Base-by-base conservation (phyloP, 208 protist species). In the Herpetomonas tarakana region DNA sequence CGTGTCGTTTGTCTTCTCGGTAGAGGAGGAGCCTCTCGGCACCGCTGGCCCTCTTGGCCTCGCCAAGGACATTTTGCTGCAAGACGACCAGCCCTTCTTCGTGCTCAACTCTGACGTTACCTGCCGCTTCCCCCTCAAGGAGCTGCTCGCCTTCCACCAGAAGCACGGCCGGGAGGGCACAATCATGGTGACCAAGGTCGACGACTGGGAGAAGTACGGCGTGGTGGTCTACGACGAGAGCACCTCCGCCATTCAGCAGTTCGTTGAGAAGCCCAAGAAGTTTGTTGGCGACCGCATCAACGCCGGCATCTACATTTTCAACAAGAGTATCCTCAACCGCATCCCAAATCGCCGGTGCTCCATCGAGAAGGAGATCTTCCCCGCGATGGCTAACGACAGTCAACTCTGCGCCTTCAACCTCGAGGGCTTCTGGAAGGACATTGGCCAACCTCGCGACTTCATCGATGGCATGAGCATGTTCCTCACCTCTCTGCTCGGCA, bases 61-160 rank as follows among this genome's bases (percentile, higher is more conserved):
- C 16, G 97, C 97, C 3, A 83, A 91, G 46, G 87, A 97, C 14
- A 73, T 93, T 60, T 81, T 93, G 14, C 21, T 92, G 49, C 73
- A 87, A 63, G 86, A 96, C 54, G 75, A 96, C 45, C 77, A 89
- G 54, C 93, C 96, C 31, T 99, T 99, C 83, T 99, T 99, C 84
- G 97, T 99, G 38, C 86, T 99, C 2, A 99, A 99, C 75, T 97
- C 88, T 38, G 98, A 99, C 79, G 87, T 99, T 14, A 99, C 92
- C 21, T 99, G 97, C 70, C 67, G 78, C 55, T 99, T 97, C 68
- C 97, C 97, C 21, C 84, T 99, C 55, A 31, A 71, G 22, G 88
- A 98, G 56, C 68, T 99, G 28, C 69, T 99, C 0, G 77, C 68
- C 21, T 99, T 98, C 74, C 98, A 99, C 76, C 87, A 89, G 59